A percentile compares a stretch with the other conserved stretches of the same genome.
Conservation (phyloP, 73 alveolate genomes). For the Paramecium sexaurelia region DNA sequence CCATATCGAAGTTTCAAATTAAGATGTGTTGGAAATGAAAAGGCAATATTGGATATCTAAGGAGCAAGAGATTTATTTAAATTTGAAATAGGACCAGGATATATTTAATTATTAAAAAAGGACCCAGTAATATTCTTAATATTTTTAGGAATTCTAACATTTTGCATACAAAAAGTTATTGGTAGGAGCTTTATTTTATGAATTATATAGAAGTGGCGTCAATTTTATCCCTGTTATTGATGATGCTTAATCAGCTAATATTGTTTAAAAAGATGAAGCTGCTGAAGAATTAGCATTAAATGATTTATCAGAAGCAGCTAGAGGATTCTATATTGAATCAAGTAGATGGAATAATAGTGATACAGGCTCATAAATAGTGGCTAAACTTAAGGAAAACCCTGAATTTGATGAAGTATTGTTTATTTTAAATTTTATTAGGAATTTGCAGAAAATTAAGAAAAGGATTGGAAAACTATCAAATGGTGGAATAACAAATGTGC, state of each 20-base stretch:
- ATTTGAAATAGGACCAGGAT: conserved; percentile 80
- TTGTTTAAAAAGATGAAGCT: conserved; percentile 52
- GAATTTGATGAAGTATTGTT: conserved; percentile 59
- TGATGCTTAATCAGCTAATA: conserved; percentile 72
- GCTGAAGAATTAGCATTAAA: conserved; percentile 64
- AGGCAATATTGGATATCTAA: conserved; percentile 73
- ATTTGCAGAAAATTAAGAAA: conserved; percentile 67
- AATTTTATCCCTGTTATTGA: conserved; percentile 78
- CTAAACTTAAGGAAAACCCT: conserved; percentile 58
- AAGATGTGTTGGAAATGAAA: conserved; percentile 78
- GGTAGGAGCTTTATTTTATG: conserved; percentile 77
- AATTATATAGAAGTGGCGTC: conserved; percentile 80
- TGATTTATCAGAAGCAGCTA: conserved; percentile 57
- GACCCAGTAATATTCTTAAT: conserved; percentile 61
- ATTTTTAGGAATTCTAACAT: conserved; percentile 63
- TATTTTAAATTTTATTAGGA: not conserved
- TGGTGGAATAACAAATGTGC: conserved; percentile 65
- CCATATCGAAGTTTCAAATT: conserved; percentile 81
- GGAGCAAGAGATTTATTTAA: conserved; percentile 74
- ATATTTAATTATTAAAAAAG: conserved; percentile 71
- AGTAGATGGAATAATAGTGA: conserved; percentile 66
- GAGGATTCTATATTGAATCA: conserved; percentile 66
- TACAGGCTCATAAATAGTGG: conserved; percentile 44
- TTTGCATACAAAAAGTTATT: conserved; percentile 68
- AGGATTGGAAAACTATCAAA: conserved; percentile 65